Conservation (phyloP, 805 yeast species). For the Ogataea zsoltii region DNA sequence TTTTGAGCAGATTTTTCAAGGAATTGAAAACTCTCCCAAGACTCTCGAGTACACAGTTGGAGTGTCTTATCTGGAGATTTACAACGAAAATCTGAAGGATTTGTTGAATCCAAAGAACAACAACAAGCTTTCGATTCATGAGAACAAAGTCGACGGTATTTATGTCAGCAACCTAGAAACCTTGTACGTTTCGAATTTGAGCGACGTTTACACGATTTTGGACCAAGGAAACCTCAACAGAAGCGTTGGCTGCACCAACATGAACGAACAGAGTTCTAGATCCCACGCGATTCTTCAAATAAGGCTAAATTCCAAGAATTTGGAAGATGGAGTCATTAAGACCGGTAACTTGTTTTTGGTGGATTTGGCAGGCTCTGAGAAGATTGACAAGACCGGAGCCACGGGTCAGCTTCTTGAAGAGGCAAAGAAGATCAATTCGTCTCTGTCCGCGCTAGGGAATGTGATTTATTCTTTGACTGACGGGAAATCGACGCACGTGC, state of each 20-base stretch:
- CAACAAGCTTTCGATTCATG: conserved; percentile 54
- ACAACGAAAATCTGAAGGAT: conserved; percentile 76
- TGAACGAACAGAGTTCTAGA: conserved; percentile 74
- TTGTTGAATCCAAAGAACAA: conserved; percentile 48
- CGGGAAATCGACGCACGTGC: conserved; percentile 61
- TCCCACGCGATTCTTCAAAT: conserved; percentile 81
- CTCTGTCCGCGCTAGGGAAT: conserved; percentile 75
- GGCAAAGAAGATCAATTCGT: conserved; percentile 79
- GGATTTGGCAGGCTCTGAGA: conserved; percentile 88
- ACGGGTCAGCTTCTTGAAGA: conserved; percentile 75
- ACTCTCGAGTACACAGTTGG: conserved; percentile 65
- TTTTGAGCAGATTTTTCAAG: conserved; percentile 61
- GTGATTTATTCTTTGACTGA: conserved; percentile 81
- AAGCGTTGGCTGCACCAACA: conserved; percentile 59
- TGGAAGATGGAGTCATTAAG: conserved; percentile 55
- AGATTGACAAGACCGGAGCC: conserved; percentile 75
- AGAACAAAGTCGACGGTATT: conserved; percentile 63
- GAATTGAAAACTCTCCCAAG: conserved; percentile 47
- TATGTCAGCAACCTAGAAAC: conserved; percentile 71
- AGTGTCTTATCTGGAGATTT: conserved; percentile 77
- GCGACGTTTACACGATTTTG: conserved; percentile 60
- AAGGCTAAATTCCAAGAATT: conserved; percentile 59
- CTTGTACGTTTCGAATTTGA: conserved; percentile 55
- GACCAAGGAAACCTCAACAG: conserved; percentile 58
- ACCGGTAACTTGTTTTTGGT: conserved; percentile 69